A percentile compares a stretch with the other conserved stretches of the same genome.
Evolutionary conservation across 805 yeast genomes (phyloP).

Genomic region (Candida coquimbonensis): DNA sequence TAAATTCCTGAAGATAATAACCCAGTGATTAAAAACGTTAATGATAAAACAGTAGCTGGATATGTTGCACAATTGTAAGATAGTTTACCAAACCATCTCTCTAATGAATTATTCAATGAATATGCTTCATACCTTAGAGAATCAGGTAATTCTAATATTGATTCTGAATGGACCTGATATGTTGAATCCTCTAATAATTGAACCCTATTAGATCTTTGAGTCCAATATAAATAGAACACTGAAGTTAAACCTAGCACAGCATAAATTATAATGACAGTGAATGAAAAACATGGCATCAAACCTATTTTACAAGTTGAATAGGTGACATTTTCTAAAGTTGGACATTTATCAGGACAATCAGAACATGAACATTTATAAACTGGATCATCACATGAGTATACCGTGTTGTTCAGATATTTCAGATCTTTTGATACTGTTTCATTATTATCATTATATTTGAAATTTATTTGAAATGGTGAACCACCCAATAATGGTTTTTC

Average conservation of each 20-base stretch:
- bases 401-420: constrained; percentile 17
- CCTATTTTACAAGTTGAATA: constrained; percentile 48
- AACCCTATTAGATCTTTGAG: constrained; percentile 18
- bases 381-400: constrained; percentile 49
- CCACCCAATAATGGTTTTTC: constrained; percentile 93
- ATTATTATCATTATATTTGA: constrained; percentile 41
- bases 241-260: constrained; percentile 22
- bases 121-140: constrained; percentile 32
- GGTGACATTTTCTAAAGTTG: constrained; percentile 46
- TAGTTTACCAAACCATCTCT: constrained; percentile 38
- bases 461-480: constrained; percentile 90
- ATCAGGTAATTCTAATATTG: constrained; percentile 5
- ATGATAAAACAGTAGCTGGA: constrained; percentile 48
- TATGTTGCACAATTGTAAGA: constrained; percentile 55
- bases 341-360: constrained; percentile 82
- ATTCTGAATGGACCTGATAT: constrained; percentile 24
- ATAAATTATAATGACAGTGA: constrained; percentile 50
- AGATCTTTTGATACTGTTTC: constrained; percentile 7
- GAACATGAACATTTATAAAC: constrained; percentile 79
- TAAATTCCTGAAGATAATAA: constrained; percentile 46
- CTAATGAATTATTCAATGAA: constrained; percentile 40
- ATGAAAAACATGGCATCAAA: constrained; percentile 65
- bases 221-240: constrained; percentile 19
- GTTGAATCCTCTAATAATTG: constrained; percentile 37
- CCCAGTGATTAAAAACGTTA: constrained; percentile 33